phyloP scores from a whole-genome alignment of 108 stramenopile species.

The Skeletonema costatum region DNA sequence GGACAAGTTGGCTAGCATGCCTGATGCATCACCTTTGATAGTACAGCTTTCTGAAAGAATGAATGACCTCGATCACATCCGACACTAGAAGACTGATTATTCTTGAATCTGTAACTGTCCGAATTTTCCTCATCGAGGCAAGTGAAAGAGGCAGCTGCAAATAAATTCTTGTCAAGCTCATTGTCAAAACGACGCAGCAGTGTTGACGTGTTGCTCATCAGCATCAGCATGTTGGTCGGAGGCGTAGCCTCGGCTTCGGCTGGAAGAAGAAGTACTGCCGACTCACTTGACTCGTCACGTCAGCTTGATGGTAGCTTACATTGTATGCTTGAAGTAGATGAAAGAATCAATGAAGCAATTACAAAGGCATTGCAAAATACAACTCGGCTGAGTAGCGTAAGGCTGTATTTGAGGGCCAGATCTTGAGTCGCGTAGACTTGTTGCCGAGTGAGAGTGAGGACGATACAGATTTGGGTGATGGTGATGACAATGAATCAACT shows the following conservation, averaged over 20 bases:
- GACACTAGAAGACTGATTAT: neutral
- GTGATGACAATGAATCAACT: neutral
- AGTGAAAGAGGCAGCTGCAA: constrained; percentile 6
- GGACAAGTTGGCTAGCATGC: neutral
- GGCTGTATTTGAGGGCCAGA: too few relatives aligned
- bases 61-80: neutral
- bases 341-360: neutral
- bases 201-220: too few relatives aligned
- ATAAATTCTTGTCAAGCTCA: constrained; percentile 3
- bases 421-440: too few relatives aligned
- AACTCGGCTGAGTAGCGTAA: too few relatives aligned
- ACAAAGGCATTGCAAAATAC: too few relatives aligned
- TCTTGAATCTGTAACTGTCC: neutral
- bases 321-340: neutral
- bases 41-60: constrained; percentile 1
- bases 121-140: neutral
- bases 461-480: neutral
- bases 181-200: neutral
- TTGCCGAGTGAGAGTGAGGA: neutral
- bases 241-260: neutral
- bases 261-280: neutral
- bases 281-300: neutral
- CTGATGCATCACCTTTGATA: constrained; percentile 5
- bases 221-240: neutral
- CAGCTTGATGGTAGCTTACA: neutral